Conservation (phyloP, 345 rosid genomes). For the Turnera subulata region DNA sequence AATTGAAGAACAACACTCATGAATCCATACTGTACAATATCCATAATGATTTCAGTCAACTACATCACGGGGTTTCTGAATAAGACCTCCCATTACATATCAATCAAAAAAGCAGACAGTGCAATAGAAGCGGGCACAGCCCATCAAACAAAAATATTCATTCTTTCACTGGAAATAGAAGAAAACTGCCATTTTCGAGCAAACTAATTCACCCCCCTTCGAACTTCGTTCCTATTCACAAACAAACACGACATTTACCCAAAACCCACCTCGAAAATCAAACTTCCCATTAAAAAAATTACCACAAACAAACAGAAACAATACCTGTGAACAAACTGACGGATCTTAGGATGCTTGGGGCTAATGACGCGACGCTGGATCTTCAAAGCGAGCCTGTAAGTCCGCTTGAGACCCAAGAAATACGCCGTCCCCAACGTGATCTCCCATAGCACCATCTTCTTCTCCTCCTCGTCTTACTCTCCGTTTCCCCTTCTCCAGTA, state of each 20-base stretch:
- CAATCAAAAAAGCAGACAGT: too few species aligned
- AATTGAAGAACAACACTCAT: too few species aligned
- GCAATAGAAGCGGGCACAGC: too few species aligned
- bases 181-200: too few species aligned
- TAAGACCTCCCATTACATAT: too few species aligned
- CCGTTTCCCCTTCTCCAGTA: not conserved
- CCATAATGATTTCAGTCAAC: too few species aligned
- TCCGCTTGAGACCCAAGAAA: conserved; percentile 76
- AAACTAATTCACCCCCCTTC: too few species aligned
- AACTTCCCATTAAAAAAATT: not conserved
- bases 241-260: not conserved
- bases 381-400: conserved; percentile 64
- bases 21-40: too few species aligned
- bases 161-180: too few species aligned
- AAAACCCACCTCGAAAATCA: not conserved
- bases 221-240: too few species aligned
- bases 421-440: conserved; percentile 81
- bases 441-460: conserved; percentile 87
- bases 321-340: conserved; percentile 58
- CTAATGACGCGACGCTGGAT: conserved; percentile 61
- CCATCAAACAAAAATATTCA: too few species aligned
- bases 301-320: not conserved
- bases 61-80: too few species aligned
- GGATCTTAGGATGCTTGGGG: conserved; percentile 57
- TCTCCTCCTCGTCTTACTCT: not conserved